Conservation (phyloP, 371 early-diverging fungal species). For the Funneliformis caledonium region DNA sequence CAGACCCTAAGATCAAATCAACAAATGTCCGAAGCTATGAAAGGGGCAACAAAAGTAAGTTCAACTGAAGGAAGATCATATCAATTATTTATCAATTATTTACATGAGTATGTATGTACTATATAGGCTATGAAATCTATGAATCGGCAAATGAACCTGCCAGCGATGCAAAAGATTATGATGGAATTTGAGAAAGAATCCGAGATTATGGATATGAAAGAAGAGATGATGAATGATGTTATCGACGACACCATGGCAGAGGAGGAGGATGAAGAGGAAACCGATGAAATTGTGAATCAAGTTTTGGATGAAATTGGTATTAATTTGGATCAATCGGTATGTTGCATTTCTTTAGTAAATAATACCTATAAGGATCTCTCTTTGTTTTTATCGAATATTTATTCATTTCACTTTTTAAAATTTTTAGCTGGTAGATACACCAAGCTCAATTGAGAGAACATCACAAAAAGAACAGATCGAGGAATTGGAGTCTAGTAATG, state of each 20-base stretch:
- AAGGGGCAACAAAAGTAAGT: constrained; percentile 82
- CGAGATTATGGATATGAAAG: constrained; percentile 98
- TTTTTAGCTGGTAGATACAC: constrained; percentile 64
- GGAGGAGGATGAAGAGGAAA: constrained; percentile 88
- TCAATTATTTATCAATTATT: not conserved
- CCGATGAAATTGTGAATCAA: constrained; percentile 88
- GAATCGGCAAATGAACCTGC: constrained; percentile 94
- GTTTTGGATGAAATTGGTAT: constrained; percentile 97
- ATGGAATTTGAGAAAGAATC: constrained; percentile 95
- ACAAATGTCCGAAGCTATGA: constrained; percentile 96
- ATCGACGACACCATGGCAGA: constrained; percentile 96
- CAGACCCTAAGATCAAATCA: constrained; percentile 92
- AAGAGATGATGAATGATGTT: constrained; percentile 97
- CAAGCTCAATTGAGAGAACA: constrained; percentile 59
- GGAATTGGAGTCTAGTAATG: constrained; percentile 68
- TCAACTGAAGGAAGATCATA: not conserved
- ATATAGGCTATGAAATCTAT: constrained; percentile 90
- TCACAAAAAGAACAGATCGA: constrained; percentile 49
- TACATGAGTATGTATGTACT: not conserved
- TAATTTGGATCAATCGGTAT: constrained; percentile 65
- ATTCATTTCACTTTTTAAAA: not conserved
- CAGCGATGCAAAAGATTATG: constrained; percentile 93
- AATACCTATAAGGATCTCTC: not conserved
- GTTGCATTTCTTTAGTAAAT: not conserved
- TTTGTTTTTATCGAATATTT: not conserved